These are phyloP conservation scores for Trypanosoma theileri DNA, from an alignment of 208 protist genomes.

Conservation along the genomic window DNA sequence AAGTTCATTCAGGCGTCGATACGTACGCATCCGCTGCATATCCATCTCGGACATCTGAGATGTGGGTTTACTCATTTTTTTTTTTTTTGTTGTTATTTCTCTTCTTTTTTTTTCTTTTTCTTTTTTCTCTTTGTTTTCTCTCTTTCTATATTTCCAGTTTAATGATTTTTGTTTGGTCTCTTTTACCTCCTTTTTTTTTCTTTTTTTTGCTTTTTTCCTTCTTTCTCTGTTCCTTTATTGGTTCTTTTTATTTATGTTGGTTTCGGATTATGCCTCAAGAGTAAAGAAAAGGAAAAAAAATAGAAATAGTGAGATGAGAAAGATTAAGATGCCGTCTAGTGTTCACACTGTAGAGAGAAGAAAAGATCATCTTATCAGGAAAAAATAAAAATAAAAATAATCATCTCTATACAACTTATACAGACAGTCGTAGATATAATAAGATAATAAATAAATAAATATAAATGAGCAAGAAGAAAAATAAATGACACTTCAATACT, in stretches of 20 bases:
- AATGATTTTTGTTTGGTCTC: too few relatives aligned
- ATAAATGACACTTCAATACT: neutral
- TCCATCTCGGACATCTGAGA: constrained; percentile 52
- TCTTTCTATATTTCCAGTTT: neutral
- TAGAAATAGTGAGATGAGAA: neutral
- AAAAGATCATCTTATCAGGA: too few relatives aligned
- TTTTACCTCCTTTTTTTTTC: neutral
- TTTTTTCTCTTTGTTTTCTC: neutral
- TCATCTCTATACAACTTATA: too few relatives aligned
- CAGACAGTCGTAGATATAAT: constrained; percentile 1
- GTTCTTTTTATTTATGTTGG: neutral
- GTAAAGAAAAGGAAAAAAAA: neutral
- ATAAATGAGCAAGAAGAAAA: neutral
- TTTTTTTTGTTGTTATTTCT: constrained; percentile 11
- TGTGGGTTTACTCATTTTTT: constrained; percentile 11
- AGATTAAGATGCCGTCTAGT: neutral
- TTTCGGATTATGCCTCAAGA: neutral
- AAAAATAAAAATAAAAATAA: too few relatives aligned
- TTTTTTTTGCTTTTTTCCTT: neutral
- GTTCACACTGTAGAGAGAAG: too few relatives aligned
- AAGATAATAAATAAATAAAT: neutral
- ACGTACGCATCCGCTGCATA: constrained; percentile 45
- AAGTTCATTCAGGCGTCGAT: constrained; percentile 65
- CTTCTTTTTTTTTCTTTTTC: neutral
- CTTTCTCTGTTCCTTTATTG: neutral